Evolutionary conservation across 139 green algal species (phyloP).

Genomic region (Chlorella sorokiniana): DNA sequence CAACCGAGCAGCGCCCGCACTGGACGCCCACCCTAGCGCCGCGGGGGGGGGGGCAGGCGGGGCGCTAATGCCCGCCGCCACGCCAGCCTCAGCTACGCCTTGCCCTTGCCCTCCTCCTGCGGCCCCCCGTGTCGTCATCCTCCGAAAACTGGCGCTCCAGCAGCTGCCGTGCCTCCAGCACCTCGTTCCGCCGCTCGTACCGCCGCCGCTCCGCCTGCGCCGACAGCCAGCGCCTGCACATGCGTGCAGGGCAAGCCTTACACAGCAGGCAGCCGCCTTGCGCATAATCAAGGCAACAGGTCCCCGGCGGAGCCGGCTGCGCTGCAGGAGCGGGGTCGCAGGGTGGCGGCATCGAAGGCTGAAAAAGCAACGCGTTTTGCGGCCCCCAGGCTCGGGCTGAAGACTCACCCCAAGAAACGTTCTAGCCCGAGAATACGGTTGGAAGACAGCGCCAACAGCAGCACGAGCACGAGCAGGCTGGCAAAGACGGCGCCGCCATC

Average conservation of each 20-base stretch:
- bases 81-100: too few species aligned
- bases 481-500: not conserved
- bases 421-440: constrained; percentile 24
- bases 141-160: constrained; percentile 21
- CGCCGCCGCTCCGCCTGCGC: not conserved
- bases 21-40: too few species aligned
- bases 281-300: too few species aligned
- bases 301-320: too few species aligned
- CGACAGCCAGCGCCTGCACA: constrained; percentile 16
- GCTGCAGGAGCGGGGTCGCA: too few species aligned
- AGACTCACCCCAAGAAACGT: constrained; percentile 6
- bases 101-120: not conserved
- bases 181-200: constrained; percentile 15
- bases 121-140: too few species aligned
- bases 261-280: not conserved
- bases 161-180: not conserved
- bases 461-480: not conserved
- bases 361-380: not conserved
- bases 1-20: too few species aligned
- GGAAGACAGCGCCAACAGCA: constrained; percentile 20
- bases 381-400: not conserved
- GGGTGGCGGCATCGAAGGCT: too few species aligned
- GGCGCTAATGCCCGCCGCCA: too few species aligned
- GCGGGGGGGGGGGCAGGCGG: too few species aligned
- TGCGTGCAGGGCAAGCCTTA: not conserved